Evolutionary conservation across 306 rosid species (phyloP), one percentile per base, ranked within the genome.

Genomic region (Rubus parviflorus): DNA sequence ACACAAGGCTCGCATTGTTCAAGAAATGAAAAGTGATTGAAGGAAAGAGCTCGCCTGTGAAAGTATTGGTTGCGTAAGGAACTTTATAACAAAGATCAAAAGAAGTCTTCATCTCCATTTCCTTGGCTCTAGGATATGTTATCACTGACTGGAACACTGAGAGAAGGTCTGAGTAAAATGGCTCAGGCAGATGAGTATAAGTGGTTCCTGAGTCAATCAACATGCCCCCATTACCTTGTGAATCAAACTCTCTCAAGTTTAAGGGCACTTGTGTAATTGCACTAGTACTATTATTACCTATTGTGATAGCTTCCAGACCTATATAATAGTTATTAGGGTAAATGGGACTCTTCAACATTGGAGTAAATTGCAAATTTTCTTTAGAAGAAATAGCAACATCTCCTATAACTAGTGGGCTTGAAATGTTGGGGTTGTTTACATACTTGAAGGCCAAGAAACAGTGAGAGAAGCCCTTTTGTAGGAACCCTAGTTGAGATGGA

Each of bases 191-290:
- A 47, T 87, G 91, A 22, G 91, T 82, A 16, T 87, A 87, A 10
- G 91, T 87, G n/a, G 91, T 87, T 43, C 91, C 91, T 2, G 91
- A 82, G 75, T 87, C 91, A 10, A 87, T 85, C 72, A 87, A 40
- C 85, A 87, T 68, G 0, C 85, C 88, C 19, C 91, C 91, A 85
- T 87, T 85, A 46, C 91, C 88, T 42, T 57, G 79, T 38, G 86
- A 62, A 70, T 87, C 91, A 68, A 87, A 77, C 60, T 82, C 88
- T 62, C 82, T 87, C 74, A 87, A 74, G 43, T 69, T 82, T 45
- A 57, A 37, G 52, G 87, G 83, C 51, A 78, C 83, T 40, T 79
- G 37, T 17, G 58, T 53, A 46, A 72, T n/a, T 40, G 57, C 58
- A 42, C 79, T 75, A 19, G 13, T n/a, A 48, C 77, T 72, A n/a